Base-by-base conservation (phyloP, 2,329 filamentous ascomycete genomes). In the Pseudonectria buxi region DNA sequence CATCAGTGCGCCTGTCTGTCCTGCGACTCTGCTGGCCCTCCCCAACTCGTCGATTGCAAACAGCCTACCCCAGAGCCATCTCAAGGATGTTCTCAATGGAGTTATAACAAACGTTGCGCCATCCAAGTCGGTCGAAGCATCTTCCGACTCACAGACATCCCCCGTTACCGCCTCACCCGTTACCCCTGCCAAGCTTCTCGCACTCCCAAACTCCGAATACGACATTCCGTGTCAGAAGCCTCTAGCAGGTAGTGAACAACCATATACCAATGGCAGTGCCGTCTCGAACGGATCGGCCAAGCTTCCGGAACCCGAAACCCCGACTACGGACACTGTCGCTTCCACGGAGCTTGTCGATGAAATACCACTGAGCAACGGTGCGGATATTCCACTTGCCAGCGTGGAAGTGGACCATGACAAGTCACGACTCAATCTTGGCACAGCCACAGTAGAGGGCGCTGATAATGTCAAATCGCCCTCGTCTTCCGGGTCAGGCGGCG, bases 31-130 rank as follows among this genome's bases (percentile, higher is more conserved):
- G 6, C 54, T 78, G 9, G 63, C 69, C 10, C 54, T 80, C 25
- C 75, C 76, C n/a, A 78, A 80, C 45, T 77, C 74, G 9, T 22
- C 18, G 1, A 41, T 50, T 4, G 47, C 47, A n/a, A 66, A 68
- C n/a, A 9, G 18, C 5, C 18, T 6, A 9, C 9, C 18, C 18
- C 18, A 22, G 18, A 9, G 18, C n/a, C n/a, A n/a, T 22, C 18
- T 30, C 28, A 12, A 30, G 28, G 6, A 14, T 30, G 18, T 7
- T 7, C 28, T 18, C 13, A 30, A 12, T 7, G 28, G 13, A 30
- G n/a, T 18, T 7, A 4, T 11, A 12, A 15, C 5, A 30, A 18
- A 18, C 28, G 15, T 18, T 18, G 14, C 28, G 14, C 11, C 13
- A 7, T 30, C 14, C 11, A 15, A 10, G 4, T 22, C 14, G 16